Base-by-base conservation (phyloP, 2,329 filamentous ascomycete genomes). In the Colletotrichum limetticola region DNA sequence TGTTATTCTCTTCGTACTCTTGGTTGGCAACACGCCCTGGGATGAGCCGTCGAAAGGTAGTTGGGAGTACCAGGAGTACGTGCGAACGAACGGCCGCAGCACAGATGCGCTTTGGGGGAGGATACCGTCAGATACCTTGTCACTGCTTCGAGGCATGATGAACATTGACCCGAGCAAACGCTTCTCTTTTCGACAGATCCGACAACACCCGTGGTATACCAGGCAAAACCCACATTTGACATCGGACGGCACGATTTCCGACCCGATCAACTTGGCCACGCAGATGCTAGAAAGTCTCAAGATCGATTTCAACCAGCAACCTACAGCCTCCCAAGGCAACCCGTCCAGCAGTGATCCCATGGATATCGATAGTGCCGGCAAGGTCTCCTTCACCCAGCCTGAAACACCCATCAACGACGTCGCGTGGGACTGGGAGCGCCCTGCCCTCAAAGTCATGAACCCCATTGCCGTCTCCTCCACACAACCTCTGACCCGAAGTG, bases 21-120 rank as follows among this genome's bases (percentile, higher is more conserved):
- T 99, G 4, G 95, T 97, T 1, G 97, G 97, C 11, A 99, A 99
- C 80, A 99, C 97, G 2, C 97, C 97, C 0, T 99, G 97, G 97
- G 97, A 98, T 79, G 94, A 97, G 80, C 97, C 97, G 0, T 96
- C 95, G 3, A 85, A 89, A 46, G 88, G 91, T 70, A 98, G 95
- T 80, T 97, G 94, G 86, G 97, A 99, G 83, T 99, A 94, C 77
- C 90, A 93, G 77, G 95, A 98, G 82, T 99, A 97, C 80, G 86
- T 94, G 53, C 90, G 91, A 71, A 94, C 91, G 1, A 92, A 92
- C 65, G 94, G 95, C n/a, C 91, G 92, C 75, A 96, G 94, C 75
- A 90, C 90, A 2, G 97, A 99, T 80, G 92, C 94, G 68, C 86
- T 98, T 2, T 99, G 97, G 97, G 85, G 91, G 75, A 91, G 92